Evolutionary conservation across 495 filamentous ascomycete genomes (phyloP).

Genomic region (Opeltia flavorubescens): DNA sequence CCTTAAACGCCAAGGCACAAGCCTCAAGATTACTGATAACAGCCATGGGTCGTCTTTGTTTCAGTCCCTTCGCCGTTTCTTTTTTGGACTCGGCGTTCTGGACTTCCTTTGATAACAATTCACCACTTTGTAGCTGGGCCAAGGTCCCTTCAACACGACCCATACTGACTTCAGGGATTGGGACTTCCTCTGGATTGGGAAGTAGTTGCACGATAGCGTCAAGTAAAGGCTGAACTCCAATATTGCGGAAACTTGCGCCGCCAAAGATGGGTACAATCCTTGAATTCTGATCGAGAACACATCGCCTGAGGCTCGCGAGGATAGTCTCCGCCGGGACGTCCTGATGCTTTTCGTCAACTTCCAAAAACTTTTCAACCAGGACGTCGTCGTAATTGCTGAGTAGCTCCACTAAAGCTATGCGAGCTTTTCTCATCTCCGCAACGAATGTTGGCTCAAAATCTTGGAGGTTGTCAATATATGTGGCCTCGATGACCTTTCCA

Average conservation of each 20-base stretch:
- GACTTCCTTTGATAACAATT: slow-evolving; percentile 30
- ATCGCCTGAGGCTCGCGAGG: slow-evolving; percentile 56
- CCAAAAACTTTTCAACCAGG: slow-evolving; percentile 72
- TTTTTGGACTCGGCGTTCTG: slow-evolving; percentile 21
- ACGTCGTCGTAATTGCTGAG: slow-evolving; percentile 77
- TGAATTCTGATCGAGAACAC: slow-evolving; percentile 45
- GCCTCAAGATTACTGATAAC: slow-evolving; percentile 46
- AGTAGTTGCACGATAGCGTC: slow-evolving; percentile 79
- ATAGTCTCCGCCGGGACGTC: slow-evolving; percentile 51
- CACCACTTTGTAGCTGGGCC: slow-evolving; percentile 36
- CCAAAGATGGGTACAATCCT: slow-evolving; percentile 77
- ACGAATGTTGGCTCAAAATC: slow-evolving; percentile 39
- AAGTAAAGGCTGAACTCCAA: slow-evolving; percentile 85
- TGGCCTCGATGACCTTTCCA: slow-evolving; percentile 44
- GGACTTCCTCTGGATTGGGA: slow-evolving; percentile 66
- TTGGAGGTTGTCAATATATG: slow-evolving; percentile 35
- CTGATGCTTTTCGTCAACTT: slow-evolving; percentile 56
- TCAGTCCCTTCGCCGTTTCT: slow-evolving; percentile 15
- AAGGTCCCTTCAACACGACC: slow-evolving; percentile 37
- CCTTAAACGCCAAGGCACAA: slow-evolving; percentile 91
- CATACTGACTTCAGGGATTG: slow-evolving; percentile 62
- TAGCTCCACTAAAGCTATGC: slow-evolving; percentile 63
- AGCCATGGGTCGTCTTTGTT: slow-evolving; percentile 10
- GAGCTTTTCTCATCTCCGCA: slow-evolving; percentile 60
- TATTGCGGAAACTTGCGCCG: slow-evolving; percentile 84